These are phyloP conservation scores for Trichocladium antarcticum DNA, from an alignment of 495 filamentous ascomycete species.

Conservation along the genomic window DNA sequence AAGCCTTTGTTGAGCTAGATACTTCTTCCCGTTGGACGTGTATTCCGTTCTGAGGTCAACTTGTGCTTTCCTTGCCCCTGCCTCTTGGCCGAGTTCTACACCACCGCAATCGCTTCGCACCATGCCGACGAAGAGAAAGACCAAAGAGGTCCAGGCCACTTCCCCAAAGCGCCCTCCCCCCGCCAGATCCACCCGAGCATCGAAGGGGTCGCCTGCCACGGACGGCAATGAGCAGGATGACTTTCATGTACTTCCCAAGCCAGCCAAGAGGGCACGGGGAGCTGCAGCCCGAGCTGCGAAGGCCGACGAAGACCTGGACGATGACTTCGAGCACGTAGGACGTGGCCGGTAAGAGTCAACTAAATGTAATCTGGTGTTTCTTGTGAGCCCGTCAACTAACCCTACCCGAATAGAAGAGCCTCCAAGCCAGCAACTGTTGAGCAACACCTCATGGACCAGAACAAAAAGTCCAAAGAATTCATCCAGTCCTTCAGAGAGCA, in stretches of 20 bases:
- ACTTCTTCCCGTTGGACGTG: too few relatives aligned
- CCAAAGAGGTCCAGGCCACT: slow-evolving; percentile 5
- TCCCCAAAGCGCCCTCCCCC: not conserved
- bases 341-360: not conserved
- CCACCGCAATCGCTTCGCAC: not conserved
- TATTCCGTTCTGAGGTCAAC: too few relatives aligned
- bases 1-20: too few relatives aligned
- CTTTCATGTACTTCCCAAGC: not conserved
- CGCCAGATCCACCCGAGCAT: not conserved
- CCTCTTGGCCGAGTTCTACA: too few relatives aligned
- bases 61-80: too few relatives aligned
- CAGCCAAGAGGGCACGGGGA: slow-evolving; percentile 6
- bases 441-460: slow-evolving; percentile 17
- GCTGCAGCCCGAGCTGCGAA: not conserved
- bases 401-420: not conserved
- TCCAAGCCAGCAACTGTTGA: slow-evolving; percentile 15
- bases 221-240: not conserved
- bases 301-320: not conserved
- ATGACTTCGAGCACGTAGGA: not conserved
- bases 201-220: not conserved
- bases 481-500: slow-evolving; percentile 23
- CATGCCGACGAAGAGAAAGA: slow-evolving; percentile 18
- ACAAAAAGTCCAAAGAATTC: slow-evolving; percentile 23
- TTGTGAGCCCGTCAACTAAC: not conserved
- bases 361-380: not conserved